Evolutionary conservation across 352 stramenopile genomes (phyloP).

Genomic region (Globisporangium carolinianum): DNA sequence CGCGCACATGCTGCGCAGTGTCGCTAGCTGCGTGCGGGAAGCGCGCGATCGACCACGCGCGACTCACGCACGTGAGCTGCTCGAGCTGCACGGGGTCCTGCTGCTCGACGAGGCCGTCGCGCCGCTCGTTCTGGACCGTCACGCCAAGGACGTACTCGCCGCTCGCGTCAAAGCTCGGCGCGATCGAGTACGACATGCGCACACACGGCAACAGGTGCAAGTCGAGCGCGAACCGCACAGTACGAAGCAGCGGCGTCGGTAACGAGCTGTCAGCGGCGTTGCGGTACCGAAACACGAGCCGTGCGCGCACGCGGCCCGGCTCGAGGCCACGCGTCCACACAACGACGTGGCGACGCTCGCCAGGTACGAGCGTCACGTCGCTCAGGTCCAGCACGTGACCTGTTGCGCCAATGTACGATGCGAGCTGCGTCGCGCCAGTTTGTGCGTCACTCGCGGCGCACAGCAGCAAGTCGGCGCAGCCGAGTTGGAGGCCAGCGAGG

Average conservation of each 20-base stretch:
- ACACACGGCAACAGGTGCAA: slow-evolving; percentile 55
- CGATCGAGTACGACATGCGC: slow-evolving; percentile 53
- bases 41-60: slow-evolving; percentile 46
- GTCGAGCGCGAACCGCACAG: slow-evolving; percentile 53
- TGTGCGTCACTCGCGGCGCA: slow-evolving; percentile 25
- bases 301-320: slow-evolving; percentile 34
- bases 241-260: slow-evolving; percentile 17
- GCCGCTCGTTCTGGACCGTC: slow-evolving; percentile 50
- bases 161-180: slow-evolving; percentile 51
- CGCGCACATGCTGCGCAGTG: slow-evolving; percentile 7
- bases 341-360: slow-evolving; percentile 37
- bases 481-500: slow-evolving; percentile 49
- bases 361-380: slow-evolving; percentile 36
- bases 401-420: slow-evolving; percentile 50
- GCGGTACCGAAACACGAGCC: slow-evolving; percentile 68
- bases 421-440: slow-evolving; percentile 15
- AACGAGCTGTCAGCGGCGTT: slow-evolving; percentile 14
- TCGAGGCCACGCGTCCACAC: slow-evolving; percentile 42
- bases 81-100: slow-evolving; percentile 41
- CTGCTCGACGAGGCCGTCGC: slow-evolving; percentile 14
- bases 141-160: slow-evolving; percentile 74
- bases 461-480: slow-evolving; percentile 56
- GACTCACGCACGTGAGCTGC: slow-evolving; percentile 54
- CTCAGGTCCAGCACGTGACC: slow-evolving; percentile 62
- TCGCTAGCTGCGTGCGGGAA: slow-evolving; percentile 16